phyloP scores from a whole-genome alignment of 148 eudicot genomes.

The Arbutus unedo region DNA sequence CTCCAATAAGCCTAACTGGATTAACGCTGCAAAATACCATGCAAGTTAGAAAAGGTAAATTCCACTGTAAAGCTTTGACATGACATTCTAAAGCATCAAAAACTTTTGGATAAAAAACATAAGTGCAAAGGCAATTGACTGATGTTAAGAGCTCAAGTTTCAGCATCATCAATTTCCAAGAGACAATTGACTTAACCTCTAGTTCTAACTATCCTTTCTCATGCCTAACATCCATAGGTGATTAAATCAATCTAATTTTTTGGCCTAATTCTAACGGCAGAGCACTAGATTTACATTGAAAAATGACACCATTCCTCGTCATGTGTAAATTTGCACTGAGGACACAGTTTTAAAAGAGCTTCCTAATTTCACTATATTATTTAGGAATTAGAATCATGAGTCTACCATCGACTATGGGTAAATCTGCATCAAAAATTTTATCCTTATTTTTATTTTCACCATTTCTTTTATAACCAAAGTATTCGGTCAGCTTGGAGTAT shows the following conservation, averaged over 20 bases:
- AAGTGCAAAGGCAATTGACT: not conserved
- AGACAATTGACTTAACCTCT: not conserved
- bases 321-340: not conserved
- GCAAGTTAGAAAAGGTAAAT: constrained; percentile 7
- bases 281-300: not conserved
- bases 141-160: constrained; percentile 11
- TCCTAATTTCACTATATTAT: not conserved
- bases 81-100: too few relatives aligned
- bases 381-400: not conserved
- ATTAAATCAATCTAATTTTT: not conserved
- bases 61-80: not conserved
- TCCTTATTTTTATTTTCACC: not conserved
- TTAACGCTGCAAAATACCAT: constrained; percentile 59
- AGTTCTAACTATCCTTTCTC: not conserved
- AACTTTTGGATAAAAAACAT: not conserved
- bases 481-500: too few relatives aligned
- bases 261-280: too few relatives aligned
- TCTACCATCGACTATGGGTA: not conserved
- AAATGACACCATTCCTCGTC: not conserved
- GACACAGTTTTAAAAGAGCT: not conserved
- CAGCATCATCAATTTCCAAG: not conserved
- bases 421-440: not conserved
- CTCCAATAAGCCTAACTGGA: constrained; percentile 95
- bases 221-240: not conserved
- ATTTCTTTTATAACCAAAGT: too few relatives aligned